Evolutionary conservation across 768 basidiomycete genomes (phyloP).

Genomic region (Serendipita indica): DNA sequence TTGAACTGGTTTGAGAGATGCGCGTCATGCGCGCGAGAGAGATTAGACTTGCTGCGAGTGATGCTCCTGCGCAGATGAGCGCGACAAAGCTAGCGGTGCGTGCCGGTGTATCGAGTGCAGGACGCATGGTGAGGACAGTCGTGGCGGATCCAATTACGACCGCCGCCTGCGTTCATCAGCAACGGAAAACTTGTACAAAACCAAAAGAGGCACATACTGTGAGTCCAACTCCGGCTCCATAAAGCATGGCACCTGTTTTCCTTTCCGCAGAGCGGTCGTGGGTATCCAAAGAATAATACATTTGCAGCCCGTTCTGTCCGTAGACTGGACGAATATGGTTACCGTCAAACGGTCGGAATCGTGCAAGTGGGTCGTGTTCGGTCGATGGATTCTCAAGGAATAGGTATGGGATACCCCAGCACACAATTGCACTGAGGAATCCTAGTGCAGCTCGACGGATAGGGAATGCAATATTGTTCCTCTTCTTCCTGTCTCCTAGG

Average conservation of each 20-base stretch:
- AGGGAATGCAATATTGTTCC: constrained; percentile 24
- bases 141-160: constrained; percentile 68
- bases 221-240: constrained; percentile 48
- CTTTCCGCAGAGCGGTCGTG: constrained; percentile 27
- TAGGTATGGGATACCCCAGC: constrained; percentile 67
- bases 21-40: constrained; percentile 38
- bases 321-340: neutral
- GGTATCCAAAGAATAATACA: neutral
- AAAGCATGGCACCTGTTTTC: constrained; percentile 40
- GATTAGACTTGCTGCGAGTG: constrained; percentile 53
- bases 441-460: constrained; percentile 40
- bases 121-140: constrained; percentile 57
- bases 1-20: constrained; percentile 30
- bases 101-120: constrained; percentile 49
- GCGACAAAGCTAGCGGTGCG: constrained; percentile 53
- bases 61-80: constrained; percentile 50
- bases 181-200: neutral
- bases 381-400: constrained; percentile 24
- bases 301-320: neutral
- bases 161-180: constrained; percentile 41
- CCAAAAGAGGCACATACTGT: constrained; percentile 33
- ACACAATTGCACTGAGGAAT: constrained; percentile 45
- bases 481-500: neutral
- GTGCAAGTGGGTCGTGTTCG: neutral
- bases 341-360: neutral